phyloP scores from a whole-genome alignment of 306 rosid genomes.

The Trifolium pratense region DNA sequence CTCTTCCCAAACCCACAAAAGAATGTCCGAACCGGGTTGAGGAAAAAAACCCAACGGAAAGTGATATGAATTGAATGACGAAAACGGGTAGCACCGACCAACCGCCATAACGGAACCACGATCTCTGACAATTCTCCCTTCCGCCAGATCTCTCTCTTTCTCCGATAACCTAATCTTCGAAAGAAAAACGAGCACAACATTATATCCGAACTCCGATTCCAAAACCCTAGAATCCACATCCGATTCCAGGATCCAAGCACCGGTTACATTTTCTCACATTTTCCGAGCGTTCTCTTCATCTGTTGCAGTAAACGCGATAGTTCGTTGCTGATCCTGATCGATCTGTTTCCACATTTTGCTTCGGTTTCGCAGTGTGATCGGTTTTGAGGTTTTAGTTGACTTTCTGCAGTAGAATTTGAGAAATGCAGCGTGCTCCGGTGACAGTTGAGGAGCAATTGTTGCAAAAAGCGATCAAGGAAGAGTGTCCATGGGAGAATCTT shows the following conservation, averaged over 20 bases:
- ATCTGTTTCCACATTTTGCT: conserved; percentile 1
- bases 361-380: conserved; percentile 22
- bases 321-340: conserved; percentile 23
- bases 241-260: conserved; percentile 30
- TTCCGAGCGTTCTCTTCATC: background rate
- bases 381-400: conserved; percentile 20
- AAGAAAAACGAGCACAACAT: background rate
- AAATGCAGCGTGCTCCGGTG: conserved; percentile 78
- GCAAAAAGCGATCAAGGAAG: conserved; percentile 82
- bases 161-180: background rate
- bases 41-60: conserved; percentile 7
- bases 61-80: background rate
- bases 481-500: conserved; percentile 91
- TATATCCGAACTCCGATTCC: background rate
- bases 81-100: conserved; percentile 27
- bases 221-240: conserved; percentile 34
- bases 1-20: conserved; percentile 14
- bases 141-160: conserved; percentile 22
- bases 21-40: conserved; percentile 22
- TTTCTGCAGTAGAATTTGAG: conserved; percentile 36
- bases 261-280: conserved; percentile 7
- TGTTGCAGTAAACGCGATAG: background rate
- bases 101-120: conserved; percentile 21
- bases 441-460: conserved; percentile 84
- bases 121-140: conserved; percentile 27